Conservation (phyloP, 352 stramenopile species). For the Pythium dissimile region DNA sequence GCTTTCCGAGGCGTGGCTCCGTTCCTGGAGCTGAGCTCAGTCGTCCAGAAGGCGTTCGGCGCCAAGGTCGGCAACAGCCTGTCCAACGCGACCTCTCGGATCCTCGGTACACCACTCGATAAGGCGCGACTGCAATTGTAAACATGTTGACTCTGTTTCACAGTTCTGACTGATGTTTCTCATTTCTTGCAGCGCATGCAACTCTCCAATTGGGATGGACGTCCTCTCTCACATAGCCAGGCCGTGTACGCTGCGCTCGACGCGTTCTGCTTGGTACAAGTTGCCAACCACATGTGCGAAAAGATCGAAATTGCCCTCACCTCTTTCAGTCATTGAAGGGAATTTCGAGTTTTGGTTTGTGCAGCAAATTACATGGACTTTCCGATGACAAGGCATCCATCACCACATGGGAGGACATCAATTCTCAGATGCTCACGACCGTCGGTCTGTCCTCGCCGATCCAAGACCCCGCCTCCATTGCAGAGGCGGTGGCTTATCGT, state of each 20-base stretch:
- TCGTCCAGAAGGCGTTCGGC: slow-evolving; percentile 26
- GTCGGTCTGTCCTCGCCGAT: slow-evolving; percentile 28
- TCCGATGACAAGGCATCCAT: slow-evolving; percentile 13
- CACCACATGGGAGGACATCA: slow-evolving; percentile 25
- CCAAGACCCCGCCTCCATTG: slow-evolving; percentile 10
- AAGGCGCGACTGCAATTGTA: too few species aligned
- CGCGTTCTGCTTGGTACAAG: slow-evolving; percentile 54
- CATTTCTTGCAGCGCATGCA: slow-evolving; percentile 44
- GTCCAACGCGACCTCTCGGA: slow-evolving; percentile 30
- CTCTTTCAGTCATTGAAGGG: not conserved
- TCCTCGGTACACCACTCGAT: slow-evolving; percentile 58
- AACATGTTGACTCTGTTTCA: slow-evolving; percentile 17
- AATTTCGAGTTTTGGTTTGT: not conserved
- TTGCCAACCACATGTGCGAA: slow-evolving; percentile 46
- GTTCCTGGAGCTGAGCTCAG: slow-evolving; percentile 50
- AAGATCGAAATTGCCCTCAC: not conserved
- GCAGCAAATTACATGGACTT: slow-evolving; percentile 7
- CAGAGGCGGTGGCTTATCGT: slow-evolving; percentile 24
- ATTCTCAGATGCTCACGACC: slow-evolving; percentile 21
- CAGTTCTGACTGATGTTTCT: not conserved
- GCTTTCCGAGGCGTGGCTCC: slow-evolving; percentile 32
- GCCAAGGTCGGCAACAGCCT: slow-evolving; percentile 34
- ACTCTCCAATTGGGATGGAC: slow-evolving; percentile 64
- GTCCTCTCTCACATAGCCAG: slow-evolving; percentile 47
- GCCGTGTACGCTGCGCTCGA: slow-evolving; percentile 61